Evolutionary conservation across 2,329 filamentous ascomycete species (phyloP).

Genomic region (Cladosporium sp.): DNA sequence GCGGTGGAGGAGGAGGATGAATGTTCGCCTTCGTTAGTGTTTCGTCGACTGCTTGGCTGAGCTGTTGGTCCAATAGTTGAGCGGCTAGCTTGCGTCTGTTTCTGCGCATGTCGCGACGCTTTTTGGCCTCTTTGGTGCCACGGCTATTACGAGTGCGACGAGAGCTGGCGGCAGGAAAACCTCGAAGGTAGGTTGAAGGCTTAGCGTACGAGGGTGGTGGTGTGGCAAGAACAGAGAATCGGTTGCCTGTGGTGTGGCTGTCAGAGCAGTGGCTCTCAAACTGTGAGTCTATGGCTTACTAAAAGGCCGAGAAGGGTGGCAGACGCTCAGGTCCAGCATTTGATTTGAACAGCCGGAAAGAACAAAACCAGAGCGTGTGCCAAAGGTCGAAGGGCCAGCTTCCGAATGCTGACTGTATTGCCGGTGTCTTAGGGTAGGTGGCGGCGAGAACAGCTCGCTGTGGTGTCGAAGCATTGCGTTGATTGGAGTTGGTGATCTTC

Average conservation of each 20-base stretch:
- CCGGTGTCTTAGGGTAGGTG: slow-evolving; percentile 17
- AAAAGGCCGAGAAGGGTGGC: slow-evolving; percentile 18
- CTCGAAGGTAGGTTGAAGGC: slow-evolving; percentile 9
- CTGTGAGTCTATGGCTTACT: slow-evolving; percentile 15
- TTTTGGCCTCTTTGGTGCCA: slow-evolving; percentile 27
- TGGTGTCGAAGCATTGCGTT: slow-evolving; percentile 21
- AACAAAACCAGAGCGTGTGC: slow-evolving; percentile 1
- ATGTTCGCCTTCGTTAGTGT: slow-evolving; percentile 21
- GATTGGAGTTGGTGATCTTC: slow-evolving; percentile 3
- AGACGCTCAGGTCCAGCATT: slow-evolving; percentile 26
- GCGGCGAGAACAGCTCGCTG: slow-evolving; percentile 14
- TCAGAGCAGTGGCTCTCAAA: slow-evolving; percentile 1
- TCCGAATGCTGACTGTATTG: slow-evolving; percentile 14
- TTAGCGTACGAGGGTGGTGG: slow-evolving; percentile 9
- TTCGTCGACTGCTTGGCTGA: slow-evolving; percentile 26
- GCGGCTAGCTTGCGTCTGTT: slow-evolving; percentile 24
- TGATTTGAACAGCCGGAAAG: neutral
- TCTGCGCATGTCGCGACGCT: slow-evolving; percentile 26
- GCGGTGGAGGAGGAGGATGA: slow-evolving; percentile 6
- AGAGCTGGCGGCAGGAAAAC: slow-evolving; percentile 14
- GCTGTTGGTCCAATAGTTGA: slow-evolving; percentile 27
- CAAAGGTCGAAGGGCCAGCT: slow-evolving; percentile 12
- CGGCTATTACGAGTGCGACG: slow-evolving; percentile 26
- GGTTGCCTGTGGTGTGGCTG: slow-evolving; percentile 20
- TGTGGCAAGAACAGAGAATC: slow-evolving; percentile 23